Evolutionary conservation across 768 basidiomycete genomes (phyloP).

Genomic region (Tulasnella sp.): DNA sequence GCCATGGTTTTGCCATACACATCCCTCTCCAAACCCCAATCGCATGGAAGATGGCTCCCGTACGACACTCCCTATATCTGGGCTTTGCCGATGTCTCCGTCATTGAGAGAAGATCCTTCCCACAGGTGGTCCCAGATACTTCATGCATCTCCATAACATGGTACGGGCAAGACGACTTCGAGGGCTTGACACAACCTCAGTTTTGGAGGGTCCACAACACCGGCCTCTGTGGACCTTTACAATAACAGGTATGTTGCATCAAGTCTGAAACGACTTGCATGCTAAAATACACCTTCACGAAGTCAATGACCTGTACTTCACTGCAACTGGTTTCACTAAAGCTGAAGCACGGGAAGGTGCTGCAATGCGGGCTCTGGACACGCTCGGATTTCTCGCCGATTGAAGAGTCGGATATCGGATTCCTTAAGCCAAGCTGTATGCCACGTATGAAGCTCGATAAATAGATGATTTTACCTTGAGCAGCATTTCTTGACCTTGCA

Average conservation of each 20-base stretch:
- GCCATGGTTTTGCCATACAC: too few species aligned
- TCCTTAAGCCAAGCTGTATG: too few species aligned
- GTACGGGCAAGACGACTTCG: background rate
- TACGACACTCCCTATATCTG: background rate
- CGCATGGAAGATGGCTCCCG: background rate
- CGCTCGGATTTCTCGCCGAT: background rate
- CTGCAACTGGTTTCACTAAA: background rate
- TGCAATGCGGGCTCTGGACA: background rate
- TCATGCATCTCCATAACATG: background rate
- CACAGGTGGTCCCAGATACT: background rate
- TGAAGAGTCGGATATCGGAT: too few species aligned
- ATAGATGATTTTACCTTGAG: too few species aligned
- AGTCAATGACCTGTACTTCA: background rate
- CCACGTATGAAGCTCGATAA: too few species aligned
- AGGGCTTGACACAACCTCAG: background rate
- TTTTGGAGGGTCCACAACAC: background rate
- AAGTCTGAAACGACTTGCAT: too few species aligned
- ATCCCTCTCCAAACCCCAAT: background rate
- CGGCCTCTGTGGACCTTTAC: background rate
- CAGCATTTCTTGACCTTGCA: too few species aligned
- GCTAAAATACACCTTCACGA: background rate
- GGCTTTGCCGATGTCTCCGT: background rate
- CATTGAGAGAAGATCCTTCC: background rate
- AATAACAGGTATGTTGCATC: background rate
- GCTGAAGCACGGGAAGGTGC: background rate